Evolutionary conservation across 176 grass and related monocot species (phyloP).

Genomic region (Poa annua): DNA sequence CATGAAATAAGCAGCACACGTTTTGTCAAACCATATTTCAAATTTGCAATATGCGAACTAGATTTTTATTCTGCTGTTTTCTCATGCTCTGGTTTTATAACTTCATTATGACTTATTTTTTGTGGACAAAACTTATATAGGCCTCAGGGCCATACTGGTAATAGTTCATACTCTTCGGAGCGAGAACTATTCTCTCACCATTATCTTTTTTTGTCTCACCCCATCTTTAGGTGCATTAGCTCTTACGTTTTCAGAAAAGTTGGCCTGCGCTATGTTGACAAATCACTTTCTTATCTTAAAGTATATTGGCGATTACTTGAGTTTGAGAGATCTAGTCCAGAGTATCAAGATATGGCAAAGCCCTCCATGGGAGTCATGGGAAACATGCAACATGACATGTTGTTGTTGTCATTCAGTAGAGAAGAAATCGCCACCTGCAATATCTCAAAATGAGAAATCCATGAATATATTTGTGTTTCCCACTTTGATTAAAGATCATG

Average conservation of each 20-base stretch:
- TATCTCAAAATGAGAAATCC: too few species aligned
- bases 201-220: neutral
- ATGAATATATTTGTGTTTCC: too few species aligned
- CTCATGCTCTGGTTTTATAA: neutral
- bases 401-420: too few species aligned
- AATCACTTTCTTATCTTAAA: neutral
- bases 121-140: neutral
- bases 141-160: too few species aligned
- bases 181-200: neutral
- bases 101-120: neutral
- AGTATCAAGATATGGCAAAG: too few species aligned
- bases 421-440: too few species aligned
- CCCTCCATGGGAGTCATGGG: neutral
- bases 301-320: neutral
- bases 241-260: neutral
- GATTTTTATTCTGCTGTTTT: neutral
- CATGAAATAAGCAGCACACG: neutral
- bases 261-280: neutral
- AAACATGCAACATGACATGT: neutral
- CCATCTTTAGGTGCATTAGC: neutral
- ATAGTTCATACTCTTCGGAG: neutral
- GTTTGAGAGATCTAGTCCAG: neutral
- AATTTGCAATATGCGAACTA: neutral
- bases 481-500: neutral
- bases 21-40: neutral